Conservation (phyloP, 148 eudicot species). For the Talinum fruticosum region DNA sequence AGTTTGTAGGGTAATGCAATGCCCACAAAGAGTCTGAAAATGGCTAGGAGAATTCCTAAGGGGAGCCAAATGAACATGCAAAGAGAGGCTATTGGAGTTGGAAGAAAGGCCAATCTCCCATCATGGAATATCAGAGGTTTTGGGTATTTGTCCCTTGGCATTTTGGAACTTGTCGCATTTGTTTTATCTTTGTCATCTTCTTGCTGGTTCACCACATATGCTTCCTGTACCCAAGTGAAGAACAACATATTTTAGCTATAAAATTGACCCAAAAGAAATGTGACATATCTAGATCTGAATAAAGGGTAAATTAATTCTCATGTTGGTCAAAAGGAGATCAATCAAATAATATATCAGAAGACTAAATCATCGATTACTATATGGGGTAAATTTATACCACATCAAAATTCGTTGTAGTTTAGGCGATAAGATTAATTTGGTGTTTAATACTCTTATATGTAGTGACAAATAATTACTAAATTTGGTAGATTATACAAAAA, state of each 20-base stretch:
- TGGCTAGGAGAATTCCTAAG: slow-evolving; percentile 45
- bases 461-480: too few relatives aligned
- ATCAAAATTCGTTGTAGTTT: too few relatives aligned
- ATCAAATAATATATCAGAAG: too few relatives aligned
- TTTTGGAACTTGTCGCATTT: slow-evolving; percentile 18
- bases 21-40: slow-evolving; percentile 55
- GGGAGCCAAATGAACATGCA: slow-evolving; percentile 82
- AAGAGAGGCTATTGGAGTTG: slow-evolving; percentile 70
- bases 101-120: slow-evolving; percentile 81
- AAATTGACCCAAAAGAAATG: background rate
- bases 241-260: slow-evolving; percentile 10
- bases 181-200: slow-evolving; percentile 32
- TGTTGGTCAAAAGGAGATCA: too few relatives aligned
- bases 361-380: too few relatives aligned
- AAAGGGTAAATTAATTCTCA: background rate
- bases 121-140: slow-evolving; percentile 87
- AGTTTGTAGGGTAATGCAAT: slow-evolving; percentile 49
- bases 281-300: background rate
- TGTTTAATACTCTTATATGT: too few relatives aligned
- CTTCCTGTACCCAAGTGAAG: slow-evolving; percentile 47
- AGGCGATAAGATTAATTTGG: too few relatives aligned
- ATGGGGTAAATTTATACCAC: too few relatives aligned
- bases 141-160: slow-evolving; percentile 76
- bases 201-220: slow-evolving; percentile 62
- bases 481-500: too few relatives aligned